Evolutionary conservation across 805 yeast genomes (phyloP), one percentile per base, ranked within the genome.

Genomic region (Candida ovalis): DNA sequence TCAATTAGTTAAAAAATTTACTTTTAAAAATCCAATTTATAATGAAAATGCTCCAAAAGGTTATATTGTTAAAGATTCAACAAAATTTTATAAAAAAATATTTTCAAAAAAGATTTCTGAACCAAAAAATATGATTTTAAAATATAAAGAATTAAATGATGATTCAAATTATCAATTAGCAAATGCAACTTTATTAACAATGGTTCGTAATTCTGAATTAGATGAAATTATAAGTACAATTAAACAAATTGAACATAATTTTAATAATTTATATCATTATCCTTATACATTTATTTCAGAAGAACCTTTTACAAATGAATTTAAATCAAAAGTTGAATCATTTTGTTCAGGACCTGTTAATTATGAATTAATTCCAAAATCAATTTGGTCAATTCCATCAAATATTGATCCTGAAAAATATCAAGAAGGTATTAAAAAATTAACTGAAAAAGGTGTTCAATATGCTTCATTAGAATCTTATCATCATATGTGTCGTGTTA

Each of bases 401-500:
- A 56, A 60, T 55, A 79, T 86, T 18, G 85, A 85, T 61, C 51
- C 52, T 2, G 68, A 66, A 3, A 43, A 37, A n/a, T 43, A 48
- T 28, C 22, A 51, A 37, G 33, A 50, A 27, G 55, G 55, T 25
- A 39, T 53, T 22, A 42, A 48, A 25, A 54, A 45, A 44, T 46
- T 53, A 37, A 68, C 61, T 43, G 70, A 62, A 35, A 64, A 75
- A 54, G 66, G 77, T 54, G 78, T 86, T 52, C 82, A 84, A 42
- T 88, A 86, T 64, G 96, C 95, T 44, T 85, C 76, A 50, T 77
- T 84, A 5, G 81, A 77, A 49, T 74, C 89, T 12, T 88, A 87
- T 69, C 80, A 95, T 62, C 91, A 86, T 68, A 86, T 88, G 92
- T 88, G 96, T 69, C 78, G 96, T 57, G 89, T 78, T 68, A 90